Evolutionary conservation across 228 moss, liverwort and hornwort species (phyloP).

Genomic region (Sphagnum fallax): DNA sequence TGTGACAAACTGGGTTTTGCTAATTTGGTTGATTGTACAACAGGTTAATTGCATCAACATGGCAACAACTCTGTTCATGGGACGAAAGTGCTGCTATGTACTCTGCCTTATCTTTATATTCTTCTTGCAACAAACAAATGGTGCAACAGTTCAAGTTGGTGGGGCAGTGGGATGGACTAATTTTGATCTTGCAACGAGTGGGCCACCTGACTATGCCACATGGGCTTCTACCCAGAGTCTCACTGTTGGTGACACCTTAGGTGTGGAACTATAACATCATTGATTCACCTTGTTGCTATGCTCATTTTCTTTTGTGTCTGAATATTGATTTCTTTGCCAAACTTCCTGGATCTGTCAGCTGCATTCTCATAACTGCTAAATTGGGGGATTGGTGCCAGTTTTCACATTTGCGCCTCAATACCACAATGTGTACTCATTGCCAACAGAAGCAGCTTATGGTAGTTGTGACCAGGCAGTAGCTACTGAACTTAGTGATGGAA

Average conservation of each 20-base stretch:
- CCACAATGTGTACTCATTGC: conserved; percentile 3
- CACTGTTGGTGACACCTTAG: neutral
- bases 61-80: neutral
- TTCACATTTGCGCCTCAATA: neutral
- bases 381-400: neutral
- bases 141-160: conserved; percentile 1
- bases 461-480: neutral
- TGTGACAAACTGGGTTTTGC: no score
- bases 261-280: neutral
- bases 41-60: neutral
- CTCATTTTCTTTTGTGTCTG: neutral
- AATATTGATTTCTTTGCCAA: neutral
- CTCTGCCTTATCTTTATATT: neutral
- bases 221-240: conserved; percentile 2
- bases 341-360: neutral
- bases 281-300: neutral
- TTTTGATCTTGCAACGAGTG: neutral
- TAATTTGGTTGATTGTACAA: no score
- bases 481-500: neutral
- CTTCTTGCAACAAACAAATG: neutral
- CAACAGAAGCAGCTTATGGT: neutral
- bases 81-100: neutral
- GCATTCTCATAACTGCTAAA: neutral
- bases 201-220: conserved; percentile 1
- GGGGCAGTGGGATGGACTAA: conserved; percentile 2